Base-by-base conservation (phyloP, 2,329 filamentous ascomycete species). In the Diaporthe capsici region DNA sequence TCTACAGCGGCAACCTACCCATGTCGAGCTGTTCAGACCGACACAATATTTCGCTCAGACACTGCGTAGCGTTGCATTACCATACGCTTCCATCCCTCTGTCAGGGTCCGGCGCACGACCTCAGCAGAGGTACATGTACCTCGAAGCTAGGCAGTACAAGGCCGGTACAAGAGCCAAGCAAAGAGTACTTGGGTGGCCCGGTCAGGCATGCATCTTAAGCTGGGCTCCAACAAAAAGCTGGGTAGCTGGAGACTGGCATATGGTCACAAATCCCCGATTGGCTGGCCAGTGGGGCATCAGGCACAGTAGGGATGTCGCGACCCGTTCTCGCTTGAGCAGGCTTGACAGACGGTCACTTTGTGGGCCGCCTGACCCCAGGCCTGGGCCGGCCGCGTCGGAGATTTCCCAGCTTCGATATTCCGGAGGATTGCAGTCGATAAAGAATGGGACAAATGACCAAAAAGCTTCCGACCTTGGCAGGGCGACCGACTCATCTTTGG, bases 201-300 rank as follows among this genome's bases (percentile, higher is more conserved):
- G 58, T 42, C 47, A 72, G 60, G 60, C 60, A 53, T 71, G 42
- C 49, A 17, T 39, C 15, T 39, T 34, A 39, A 55, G 65, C 65
- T 42, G 65, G 51, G 65, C 65, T 70, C 49, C 65, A 70, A 31
- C 49, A 42, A 55, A 55, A 70, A 55, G 65, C 51, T 68, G 15
- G 51, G 53, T 49, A 70, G 34, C 22, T 57, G 28, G 51, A 51
- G 25, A 34, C 47, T 42, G 67, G 73, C 67, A 34, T 17, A 15
- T n/a, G 17, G 44, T 20, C 57, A 53, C 61, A 75, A 73, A 61
- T 75, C 61, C 73, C 75, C 75, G 73, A 76, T 75, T 75, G 73
- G 75, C 31, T 71, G 28, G 17, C 17, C 37, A 65, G 39, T 55
- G 39, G 22, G 22, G 39, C 34, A 60, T 53, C 47, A 63, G 34